Evolutionary conservation across 768 basidiomycete species (phyloP), one percentile per base, ranked within the genome.

Genomic region (Podaxis rugospora): DNA sequence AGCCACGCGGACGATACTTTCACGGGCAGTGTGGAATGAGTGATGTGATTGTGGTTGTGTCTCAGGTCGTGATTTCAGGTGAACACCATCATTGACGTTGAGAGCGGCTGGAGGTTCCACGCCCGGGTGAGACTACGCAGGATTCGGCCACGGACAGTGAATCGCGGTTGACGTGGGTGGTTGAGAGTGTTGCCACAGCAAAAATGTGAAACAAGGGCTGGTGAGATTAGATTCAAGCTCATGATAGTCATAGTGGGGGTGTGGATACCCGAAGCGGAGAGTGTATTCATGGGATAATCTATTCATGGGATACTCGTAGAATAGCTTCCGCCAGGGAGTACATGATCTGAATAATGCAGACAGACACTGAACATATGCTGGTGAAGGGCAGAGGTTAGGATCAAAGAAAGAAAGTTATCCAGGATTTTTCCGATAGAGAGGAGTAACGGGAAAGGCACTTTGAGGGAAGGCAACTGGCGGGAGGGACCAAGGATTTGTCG

Each of bases 261-360:
- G 39, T 55, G 39, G 23, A 4, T 44, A 21, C 51, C 51, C 51
- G 51, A 53, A n/a, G 35, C 51, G 51, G 51, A 53, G 51, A 53
- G 39, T 55, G 54, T 40, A 44, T 55, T 35, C 54, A 55, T 55
- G 54, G 25, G 54, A 55, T 55, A 55, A 44, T 55, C 54, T 55
- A 44, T 55, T 42, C 39, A 44, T 14, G 50, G 46, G 57, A 32
- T 37, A 23, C 14, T 50, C n/a, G 1, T 32, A 39, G 27, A 51
- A 44, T 50, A 51, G 58, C 50, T 37, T 50, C 47, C 47, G 47
- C 21, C 18, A 49, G 42, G 18, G 42, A 44, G 42, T 13, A 9
- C n/a, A 47, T 6, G 44, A 10, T 14, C 14, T 42, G 40, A n/a
- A n/a, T 13, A 42, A 6, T 42, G 40, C 40, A 42, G 6, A 4